Base-by-base conservation (phyloP, 1,139 yeast species). In the Suhomyces anneliseae region DNA sequence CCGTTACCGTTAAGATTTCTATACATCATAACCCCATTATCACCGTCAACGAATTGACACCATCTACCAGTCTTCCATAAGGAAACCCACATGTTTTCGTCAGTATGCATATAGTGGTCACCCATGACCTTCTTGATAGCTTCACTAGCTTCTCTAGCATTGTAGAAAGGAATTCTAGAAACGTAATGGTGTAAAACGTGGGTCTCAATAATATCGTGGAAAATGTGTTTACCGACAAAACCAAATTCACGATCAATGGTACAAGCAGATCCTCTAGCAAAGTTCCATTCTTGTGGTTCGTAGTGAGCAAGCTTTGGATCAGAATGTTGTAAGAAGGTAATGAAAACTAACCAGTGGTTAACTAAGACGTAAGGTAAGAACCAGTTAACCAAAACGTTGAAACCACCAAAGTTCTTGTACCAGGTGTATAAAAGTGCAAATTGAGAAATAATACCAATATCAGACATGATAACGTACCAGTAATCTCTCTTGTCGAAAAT, bases 201-300 rank as follows among this genome's bases (percentile, higher is more conserved):
- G 48, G 96, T 88, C 75, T 89, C 96, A 59, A 88, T 87, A 60
- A 88, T 88, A 64, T 87, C 95, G 67, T 88, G 96, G 82, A 88
- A 86, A 57, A 87, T 76, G 72, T 82, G 82, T 64, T 81, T 81
- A 47, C 96, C 96, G 54, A 88, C 72, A 60, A 88, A 86, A 27
- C 95, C 93, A 66, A 85, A 86, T 59, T 87, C 82, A 64, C 96
- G 81, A 69, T 88, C 96, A 56, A 88, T 83, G 50, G 96, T 88
- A 52, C 92, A 85, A 48, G 93, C 90, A 27, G 96, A 95, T 58
- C 96, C 96, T 60, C 90, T 79, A 50, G 95, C 93, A 66, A 87
- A 88, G 59, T 80, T 87, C 96, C 96, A 88, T 69, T 85, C 83
- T 34, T 68, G 67, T 46, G 82, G 79, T 50, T 81, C 83, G 72